Conservation (phyloP, 345 rosid genomes). For the Rubroshorea leprosula region DNA sequence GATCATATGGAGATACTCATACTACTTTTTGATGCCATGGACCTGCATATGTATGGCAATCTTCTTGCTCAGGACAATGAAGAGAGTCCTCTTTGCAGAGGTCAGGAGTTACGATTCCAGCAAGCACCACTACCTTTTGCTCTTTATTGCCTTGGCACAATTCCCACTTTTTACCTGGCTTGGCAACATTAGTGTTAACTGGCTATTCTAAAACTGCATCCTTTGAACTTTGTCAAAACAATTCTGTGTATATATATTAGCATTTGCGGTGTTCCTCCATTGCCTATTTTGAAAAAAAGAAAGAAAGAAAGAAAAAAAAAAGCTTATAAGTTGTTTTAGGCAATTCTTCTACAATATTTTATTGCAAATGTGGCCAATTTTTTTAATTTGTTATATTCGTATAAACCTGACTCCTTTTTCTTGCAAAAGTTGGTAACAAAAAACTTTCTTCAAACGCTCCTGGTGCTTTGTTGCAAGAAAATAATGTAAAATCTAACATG, state of each 20-base stretch:
- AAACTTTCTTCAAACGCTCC: neutral
- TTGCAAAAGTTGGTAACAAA: neutral
- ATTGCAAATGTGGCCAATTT: no score
- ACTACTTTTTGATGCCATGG: slow-evolving; percentile 80
- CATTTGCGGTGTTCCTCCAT: slow-evolving; percentile 4
- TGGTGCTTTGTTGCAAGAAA: neutral
- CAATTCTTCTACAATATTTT: neutral
- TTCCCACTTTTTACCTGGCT: slow-evolving; percentile 88
- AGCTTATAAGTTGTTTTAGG: no score
- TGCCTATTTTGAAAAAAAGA: no score
- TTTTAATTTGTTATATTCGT: neutral
- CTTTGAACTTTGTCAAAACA: slow-evolving; percentile 18
- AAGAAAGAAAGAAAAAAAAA: no score
- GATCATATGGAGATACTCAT: slow-evolving; percentile 58
- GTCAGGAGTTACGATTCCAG: slow-evolving; percentile 82
- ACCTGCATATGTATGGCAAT: slow-evolving; percentile 77
- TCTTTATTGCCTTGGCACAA: slow-evolving; percentile 83
- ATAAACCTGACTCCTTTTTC: neutral
- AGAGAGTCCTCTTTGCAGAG: slow-evolving; percentile 89
- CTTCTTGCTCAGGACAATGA: slow-evolving; percentile 95
- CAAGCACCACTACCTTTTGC: slow-evolving; percentile 83
- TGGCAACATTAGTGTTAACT: slow-evolving; percentile 81
- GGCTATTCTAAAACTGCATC: slow-evolving; percentile 54
- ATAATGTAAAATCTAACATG: no score
- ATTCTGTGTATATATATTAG: slow-evolving; percentile 15